Base-by-base conservation (phyloP, 2,329 filamentous ascomycete genomes). In the Phoma sp. region DNA sequence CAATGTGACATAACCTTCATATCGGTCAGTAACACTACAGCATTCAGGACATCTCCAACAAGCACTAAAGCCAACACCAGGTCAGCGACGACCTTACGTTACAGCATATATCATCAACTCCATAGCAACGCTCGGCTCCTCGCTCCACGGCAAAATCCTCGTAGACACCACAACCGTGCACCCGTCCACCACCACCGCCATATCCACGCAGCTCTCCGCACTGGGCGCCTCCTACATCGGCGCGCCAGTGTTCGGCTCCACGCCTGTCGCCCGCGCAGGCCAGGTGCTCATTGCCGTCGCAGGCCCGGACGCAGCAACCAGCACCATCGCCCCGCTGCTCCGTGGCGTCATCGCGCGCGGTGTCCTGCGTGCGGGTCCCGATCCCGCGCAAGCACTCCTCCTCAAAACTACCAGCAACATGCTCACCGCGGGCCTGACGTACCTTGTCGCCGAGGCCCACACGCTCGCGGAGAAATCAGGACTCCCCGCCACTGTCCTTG, bases 161-260 rank as follows among this genome's bases (percentile, higher is more conserved):
- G 70, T 80, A 14, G 81, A 83, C 53, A 81, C 80, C 0, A 82
- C 80, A 0, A 83, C 81, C 0, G 76, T 83, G 1, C 79, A 82
- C 47, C 80, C 81, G 0, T 65, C 74, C 6, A 79, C 79, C 0
- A 77, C 79, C 0, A 57, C 64, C 1, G 54, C 57, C 5, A 66
- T 72, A 0, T 54, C 73, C 1, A 42, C 50, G 0, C 65, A 63
- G 0, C 59, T 83, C 0, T 43, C 51, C 0, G 2, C 60, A 54
- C 4, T 59, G 52, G 9, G 69, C 0, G 77, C 71, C 2, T 47
- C 54, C 3, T 81, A 81, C 42, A 64, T 82, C 25, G 75, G 79
- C 0, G 65, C 66, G 0, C 81, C 81, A 0, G 81, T 83, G 0
- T 83, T 83, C 52, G 81, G 81, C 6, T 79, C 80, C 3, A 80